phyloP scores from a whole-genome alignment of 129 eudicot genomes.

The Smallanthus sonchifolius region DNA sequence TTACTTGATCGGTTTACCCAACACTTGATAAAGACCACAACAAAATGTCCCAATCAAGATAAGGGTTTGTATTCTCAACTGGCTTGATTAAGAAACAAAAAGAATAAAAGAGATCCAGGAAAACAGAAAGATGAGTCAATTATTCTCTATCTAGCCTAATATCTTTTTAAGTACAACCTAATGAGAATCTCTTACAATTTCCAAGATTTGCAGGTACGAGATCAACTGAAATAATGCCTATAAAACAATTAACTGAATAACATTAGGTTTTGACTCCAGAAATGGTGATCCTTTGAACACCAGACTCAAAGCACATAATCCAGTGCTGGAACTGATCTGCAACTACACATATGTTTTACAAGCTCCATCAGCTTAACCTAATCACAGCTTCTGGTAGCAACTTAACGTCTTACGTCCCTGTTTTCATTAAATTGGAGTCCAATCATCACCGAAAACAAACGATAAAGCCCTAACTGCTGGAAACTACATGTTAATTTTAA shows the following conservation, averaged over 20 bases:
- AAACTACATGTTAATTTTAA: neutral
- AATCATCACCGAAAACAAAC: neutral
- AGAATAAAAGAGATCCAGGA: neutral
- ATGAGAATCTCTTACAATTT: neutral
- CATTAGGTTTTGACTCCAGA: neutral
- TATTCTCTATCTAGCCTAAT: conserved; percentile 9
- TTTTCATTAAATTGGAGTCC: conserved; percentile 1
- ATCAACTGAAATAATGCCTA: conserved; percentile 7
- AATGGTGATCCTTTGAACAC: neutral
- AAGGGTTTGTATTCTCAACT: neutral
- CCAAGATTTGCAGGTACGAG: neutral
- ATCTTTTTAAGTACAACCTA: neutral
- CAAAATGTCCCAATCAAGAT: neutral
- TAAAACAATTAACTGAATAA: neutral
- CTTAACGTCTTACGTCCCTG: neutral
- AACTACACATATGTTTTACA: conserved; percentile 12
- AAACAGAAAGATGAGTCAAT: neutral
- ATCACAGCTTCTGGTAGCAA: neutral
- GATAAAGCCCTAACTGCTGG: conserved; percentile 4
- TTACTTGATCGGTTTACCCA: neutral
- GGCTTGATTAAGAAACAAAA: neutral
- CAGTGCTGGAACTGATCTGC: conserved; percentile 16
- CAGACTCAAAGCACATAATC: conserved; percentile 6
- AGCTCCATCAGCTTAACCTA: conserved; percentile 23
- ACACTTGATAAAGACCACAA: conserved; percentile 7